phyloP scores from a whole-genome alignment of 768 basidiomycete genomes.

The Trametes elegans region DNA sequence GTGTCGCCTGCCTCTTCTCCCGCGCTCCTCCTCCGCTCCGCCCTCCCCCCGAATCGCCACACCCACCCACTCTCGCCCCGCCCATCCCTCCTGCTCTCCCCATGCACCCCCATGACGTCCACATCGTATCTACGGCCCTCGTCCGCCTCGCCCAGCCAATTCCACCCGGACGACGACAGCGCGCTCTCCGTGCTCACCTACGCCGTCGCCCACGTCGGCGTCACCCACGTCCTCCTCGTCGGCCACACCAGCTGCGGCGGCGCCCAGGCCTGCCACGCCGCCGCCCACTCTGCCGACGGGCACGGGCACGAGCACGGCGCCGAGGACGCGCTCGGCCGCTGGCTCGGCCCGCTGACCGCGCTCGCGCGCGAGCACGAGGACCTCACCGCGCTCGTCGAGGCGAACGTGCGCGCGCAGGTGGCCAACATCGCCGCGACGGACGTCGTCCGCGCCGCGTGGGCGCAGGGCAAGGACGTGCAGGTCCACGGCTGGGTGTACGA shows the following conservation, averaged over 20 bases:
- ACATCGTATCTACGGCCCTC: no score
- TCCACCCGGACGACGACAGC: conserved; percentile 69
- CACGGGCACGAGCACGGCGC: conserved; percentile 31
- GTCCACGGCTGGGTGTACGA: conserved; percentile 66
- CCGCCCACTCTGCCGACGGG: conserved; percentile 37
- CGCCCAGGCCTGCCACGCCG: conserved; percentile 52
- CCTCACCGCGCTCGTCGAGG: conserved; percentile 42
- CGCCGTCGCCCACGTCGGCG: conserved; percentile 66
- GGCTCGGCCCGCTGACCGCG: conserved; percentile 67
- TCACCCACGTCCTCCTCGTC: conserved; percentile 79
- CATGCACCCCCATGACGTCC: no score
- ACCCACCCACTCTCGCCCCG: no score
- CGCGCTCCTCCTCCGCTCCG: no score
- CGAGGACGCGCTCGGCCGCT: conserved; percentile 52
- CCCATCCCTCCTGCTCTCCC: no score
- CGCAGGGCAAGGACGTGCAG: conserved; percentile 22
- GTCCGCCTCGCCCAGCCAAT: conserved; percentile 68
- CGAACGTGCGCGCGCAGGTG: conserved; percentile 45
- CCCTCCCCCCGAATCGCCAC: no score
- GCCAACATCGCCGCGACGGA: conserved; percentile 24
- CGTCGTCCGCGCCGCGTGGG: conserved; percentile 29
- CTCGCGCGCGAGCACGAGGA: conserved; percentile 34
- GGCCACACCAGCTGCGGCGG: conserved; percentile 88
- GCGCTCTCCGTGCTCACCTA: conserved; percentile 71
- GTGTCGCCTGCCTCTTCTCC: background rate